Evolutionary conservation across 768 basidiomycete genomes (phyloP), one percentile per base, ranked within the genome.

Genomic region (Clathrus columnatus): DNA sequence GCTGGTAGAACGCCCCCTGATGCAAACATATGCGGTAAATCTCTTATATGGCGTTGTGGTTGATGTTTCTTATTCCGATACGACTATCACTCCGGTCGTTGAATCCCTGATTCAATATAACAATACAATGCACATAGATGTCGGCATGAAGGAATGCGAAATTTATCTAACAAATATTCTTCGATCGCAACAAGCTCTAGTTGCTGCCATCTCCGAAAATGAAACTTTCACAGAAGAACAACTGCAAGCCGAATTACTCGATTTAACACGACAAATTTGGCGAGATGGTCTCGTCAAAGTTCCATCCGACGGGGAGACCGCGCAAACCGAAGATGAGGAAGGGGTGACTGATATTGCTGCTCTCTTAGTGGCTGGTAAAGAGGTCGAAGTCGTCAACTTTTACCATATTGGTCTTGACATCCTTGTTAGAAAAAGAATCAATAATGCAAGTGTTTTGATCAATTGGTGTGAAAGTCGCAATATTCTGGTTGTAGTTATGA

Each of bases 311-410:
- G 87, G 87, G 32, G 86, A 87, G 66, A 83, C 81, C 2, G 79
- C 77, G 59, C 28, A 72, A 59, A 50, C 70, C 30, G 72, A 72
- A 16, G 90, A 90, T 58, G 90, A 91, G 54, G 91, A 92, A 59
- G 92, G 89, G 3, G 73, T 91, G 23, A 89, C 87, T 17, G 89
- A 95, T 65, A 91, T 94, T 56, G 92, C 92, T 5, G 90, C 93
- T 7, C 83, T 89, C 46, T 75, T 95, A 44, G 87, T 91, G 28
- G 88, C 90, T 7, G 92, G 92, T n/a, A 88, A 86, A 64, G 92
- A 93, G 68, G 24, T 67, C 57, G 27, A 64, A 59, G 11, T 57
- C 49, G n/a, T 68, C 54, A 6, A 60, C 62, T 10, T 69, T 64
- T 18, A 69, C 64, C 36, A 65, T 63, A n/a, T n/a, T n/a, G n/a